Conservation (phyloP, 2,329 filamentous ascomycete species). For the Alternaria consortialis region DNA sequence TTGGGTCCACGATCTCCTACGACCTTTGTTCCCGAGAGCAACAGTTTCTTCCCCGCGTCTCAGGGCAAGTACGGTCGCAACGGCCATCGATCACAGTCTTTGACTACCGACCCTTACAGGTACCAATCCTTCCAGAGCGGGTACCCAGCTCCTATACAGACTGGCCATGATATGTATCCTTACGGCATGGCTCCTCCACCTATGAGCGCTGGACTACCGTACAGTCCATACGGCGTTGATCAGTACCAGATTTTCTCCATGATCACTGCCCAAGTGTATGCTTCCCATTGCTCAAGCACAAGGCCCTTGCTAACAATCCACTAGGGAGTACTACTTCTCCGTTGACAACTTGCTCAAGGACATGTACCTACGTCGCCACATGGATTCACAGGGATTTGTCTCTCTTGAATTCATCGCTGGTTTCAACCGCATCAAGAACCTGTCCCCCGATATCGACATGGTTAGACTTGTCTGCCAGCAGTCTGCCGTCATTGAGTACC, state of each 20-base stretch:
- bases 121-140: constrained; percentile 46
- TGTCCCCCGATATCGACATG: constrained; percentile 76
- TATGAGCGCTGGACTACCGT: constrained; percentile 65
- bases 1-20: constrained; percentile 49
- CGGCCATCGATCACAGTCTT: constrained; percentile 68
- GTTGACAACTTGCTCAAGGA: constrained; percentile 96
- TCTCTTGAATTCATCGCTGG: constrained; percentile 77
- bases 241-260: constrained; percentile 65
- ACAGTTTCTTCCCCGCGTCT: constrained; percentile 41
- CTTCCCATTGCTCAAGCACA: neutral
- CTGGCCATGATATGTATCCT: constrained; percentile 64
- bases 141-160: constrained; percentile 55
- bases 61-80: constrained; percentile 58
- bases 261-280: constrained; percentile 69
- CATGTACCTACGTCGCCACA: constrained; percentile 83
- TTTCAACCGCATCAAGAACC: constrained; percentile 84
- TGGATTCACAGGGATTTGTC: constrained; percentile 96
- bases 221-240: constrained; percentile 64
- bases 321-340: constrained; percentile 95
- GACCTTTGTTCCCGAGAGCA: constrained; percentile 48
- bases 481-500: constrained; percentile 77
- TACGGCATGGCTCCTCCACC: constrained; percentile 64
- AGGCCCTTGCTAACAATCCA: constrained; percentile 44
- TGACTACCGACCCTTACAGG: constrained; percentile 65
- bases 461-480: constrained; percentile 78